These are phyloP conservation scores for Fonsecaea pugnacius DNA, from an alignment of 2,329 filamentous ascomycete genomes.

Conservation along the genomic window DNA sequence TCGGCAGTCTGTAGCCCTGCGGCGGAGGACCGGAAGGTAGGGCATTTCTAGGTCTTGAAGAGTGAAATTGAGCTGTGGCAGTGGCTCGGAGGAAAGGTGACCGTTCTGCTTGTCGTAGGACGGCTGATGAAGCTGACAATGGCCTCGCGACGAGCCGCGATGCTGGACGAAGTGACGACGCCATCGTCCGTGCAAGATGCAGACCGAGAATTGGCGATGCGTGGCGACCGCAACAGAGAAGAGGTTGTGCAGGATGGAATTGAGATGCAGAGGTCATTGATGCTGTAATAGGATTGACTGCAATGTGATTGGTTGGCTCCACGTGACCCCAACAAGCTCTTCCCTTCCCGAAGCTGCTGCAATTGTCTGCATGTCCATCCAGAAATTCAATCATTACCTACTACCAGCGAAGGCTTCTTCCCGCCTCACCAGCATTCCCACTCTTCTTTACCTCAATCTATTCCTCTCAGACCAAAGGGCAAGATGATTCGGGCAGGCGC, in stretches of 20 bases:
- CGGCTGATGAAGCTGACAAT: conserved; percentile 41
- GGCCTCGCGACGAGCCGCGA: conserved; percentile 51
- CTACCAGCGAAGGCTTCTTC: conserved; percentile 27
- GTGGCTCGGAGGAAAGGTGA: conserved; percentile 50
- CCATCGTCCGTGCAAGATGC: conserved; percentile 45
- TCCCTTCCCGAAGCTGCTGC: conserved; percentile 31
- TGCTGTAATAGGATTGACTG: conserved; percentile 11
- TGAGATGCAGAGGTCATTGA: conserved; percentile 12
- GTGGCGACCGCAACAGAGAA: conserved; percentile 32
- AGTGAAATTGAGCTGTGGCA: conserved; percentile 65
- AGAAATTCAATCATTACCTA: conserved; percentile 31
- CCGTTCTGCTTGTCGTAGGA: conserved; percentile 39
- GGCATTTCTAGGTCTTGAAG: conserved; percentile 63
- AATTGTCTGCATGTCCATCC: conserved; percentile 26
- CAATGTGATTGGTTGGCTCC: conserved; percentile 19
- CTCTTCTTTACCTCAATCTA: conserved; percentile 7
- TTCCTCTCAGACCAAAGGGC: conserved; percentile 36
- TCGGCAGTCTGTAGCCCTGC: conserved; percentile 76
- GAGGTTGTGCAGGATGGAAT: conserved; percentile 19
- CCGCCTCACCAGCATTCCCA: conserved; percentile 2
- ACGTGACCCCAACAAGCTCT: conserved; percentile 18
- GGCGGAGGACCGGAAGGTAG: conserved; percentile 78
- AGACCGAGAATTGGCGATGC: conserved; percentile 31
- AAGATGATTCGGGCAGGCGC: conserved; percentile 89
- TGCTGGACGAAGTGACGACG: conserved; percentile 49